Conservation (phyloP, 352 stramenopile genomes). For the Phytophthora idaei region DNA sequence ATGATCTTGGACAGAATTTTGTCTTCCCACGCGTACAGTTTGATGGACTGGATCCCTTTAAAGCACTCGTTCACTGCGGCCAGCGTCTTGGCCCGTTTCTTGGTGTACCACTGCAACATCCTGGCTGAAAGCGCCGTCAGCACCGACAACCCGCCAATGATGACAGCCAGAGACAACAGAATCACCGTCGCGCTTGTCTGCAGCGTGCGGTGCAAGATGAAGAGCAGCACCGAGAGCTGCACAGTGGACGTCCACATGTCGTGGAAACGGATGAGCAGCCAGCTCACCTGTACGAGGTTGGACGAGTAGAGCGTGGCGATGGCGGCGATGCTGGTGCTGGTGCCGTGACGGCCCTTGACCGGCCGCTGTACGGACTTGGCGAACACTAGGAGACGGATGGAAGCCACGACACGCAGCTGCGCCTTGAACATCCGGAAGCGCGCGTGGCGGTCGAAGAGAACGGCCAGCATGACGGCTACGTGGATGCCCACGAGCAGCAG, state of each 20-base stretch:
- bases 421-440: constrained; percentile 43
- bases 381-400: constrained; percentile 45
- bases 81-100: constrained; percentile 46
- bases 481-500: constrained; percentile 43
- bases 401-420: constrained; percentile 36
- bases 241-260: constrained; percentile 39
- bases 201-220: constrained; percentile 37
- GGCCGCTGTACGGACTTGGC: constrained; percentile 42
- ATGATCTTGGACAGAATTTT: constrained; percentile 49
- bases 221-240: constrained; percentile 39
- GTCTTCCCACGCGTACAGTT: constrained; percentile 51
- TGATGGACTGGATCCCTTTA: constrained; percentile 49
- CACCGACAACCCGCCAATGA: constrained; percentile 35
- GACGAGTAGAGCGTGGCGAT: constrained; percentile 53
- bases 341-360: constrained; percentile 31
- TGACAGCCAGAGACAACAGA: constrained; percentile 24
- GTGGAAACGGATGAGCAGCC: constrained; percentile 42
- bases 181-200: constrained; percentile 37
- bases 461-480: constrained; percentile 30
- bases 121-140: constrained; percentile 28
- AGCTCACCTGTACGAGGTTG: constrained; percentile 39
- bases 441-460: constrained; percentile 40
- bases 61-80: constrained; percentile 48
- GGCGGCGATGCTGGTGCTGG: constrained; percentile 39
- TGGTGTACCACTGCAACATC: constrained; percentile 40